A percentile compares a stretch with the other conserved stretches of the same genome.
phyloP scores from a whole-genome alignment of 306 rosid genomes.

The Cucurbita moschata region DNA sequence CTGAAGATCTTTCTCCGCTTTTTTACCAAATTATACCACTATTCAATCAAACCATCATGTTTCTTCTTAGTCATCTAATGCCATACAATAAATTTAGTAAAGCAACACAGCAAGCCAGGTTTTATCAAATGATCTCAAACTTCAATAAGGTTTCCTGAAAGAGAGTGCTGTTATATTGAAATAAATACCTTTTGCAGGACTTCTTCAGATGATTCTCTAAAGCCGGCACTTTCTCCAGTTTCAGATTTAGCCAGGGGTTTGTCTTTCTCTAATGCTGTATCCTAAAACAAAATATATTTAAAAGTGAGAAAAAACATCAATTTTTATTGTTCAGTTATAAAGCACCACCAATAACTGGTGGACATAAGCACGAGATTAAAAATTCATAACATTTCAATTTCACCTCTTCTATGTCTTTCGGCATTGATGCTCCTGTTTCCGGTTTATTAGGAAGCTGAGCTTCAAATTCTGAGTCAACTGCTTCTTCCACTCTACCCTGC shows the following conservation, averaged over 20 bases:
- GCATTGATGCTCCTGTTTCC: slow-evolving; percentile 19
- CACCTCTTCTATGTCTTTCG: slow-evolving; percentile 41
- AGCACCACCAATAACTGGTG: not conserved
- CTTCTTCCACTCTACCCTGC: slow-evolving; percentile 33
- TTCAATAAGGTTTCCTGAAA: not conserved
- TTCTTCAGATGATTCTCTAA: slow-evolving; percentile 37
- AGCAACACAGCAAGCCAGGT: not conserved
- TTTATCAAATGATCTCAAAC: not conserved
- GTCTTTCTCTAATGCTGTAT: slow-evolving; percentile 25
- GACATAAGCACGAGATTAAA: slow-evolving; percentile 1
- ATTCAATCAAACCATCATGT: not conserved
- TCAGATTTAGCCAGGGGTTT: slow-evolving; percentile 34
- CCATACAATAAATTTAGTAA: not conserved
- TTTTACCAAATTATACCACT: not conserved
- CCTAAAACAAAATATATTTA: slow-evolving; percentile 20
- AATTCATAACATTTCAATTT: slow-evolving; percentile 2
- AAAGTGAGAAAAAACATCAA: not conserved
- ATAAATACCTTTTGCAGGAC: slow-evolving; percentile 21
- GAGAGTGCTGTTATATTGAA: not conserved
- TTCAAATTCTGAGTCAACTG: slow-evolving; percentile 17
- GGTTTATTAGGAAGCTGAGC: slow-evolving; percentile 25
- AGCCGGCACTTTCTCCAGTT: slow-evolving; percentile 20
- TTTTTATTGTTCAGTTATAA: not conserved
- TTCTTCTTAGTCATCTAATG: not conserved
- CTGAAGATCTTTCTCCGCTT: not conserved